phyloP scores from a whole-genome alignment of 2,329 filamentous ascomycete species.

The Leptodontidium sp. region DNA sequence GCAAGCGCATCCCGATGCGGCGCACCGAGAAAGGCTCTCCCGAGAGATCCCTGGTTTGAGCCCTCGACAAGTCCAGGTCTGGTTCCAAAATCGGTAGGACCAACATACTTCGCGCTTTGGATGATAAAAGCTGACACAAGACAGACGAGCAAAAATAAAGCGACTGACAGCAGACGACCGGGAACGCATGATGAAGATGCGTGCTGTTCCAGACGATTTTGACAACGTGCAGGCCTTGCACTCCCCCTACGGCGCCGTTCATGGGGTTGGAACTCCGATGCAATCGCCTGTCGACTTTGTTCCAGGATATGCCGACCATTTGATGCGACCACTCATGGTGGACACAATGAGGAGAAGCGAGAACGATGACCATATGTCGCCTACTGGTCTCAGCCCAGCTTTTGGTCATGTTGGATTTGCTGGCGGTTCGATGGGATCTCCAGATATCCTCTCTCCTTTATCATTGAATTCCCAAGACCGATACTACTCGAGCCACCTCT shows the following conservation, averaged over 20 bases:
- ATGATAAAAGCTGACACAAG: conserved; percentile 27
- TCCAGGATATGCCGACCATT: conserved; percentile 63
- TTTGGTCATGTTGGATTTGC: conserved; percentile 74
- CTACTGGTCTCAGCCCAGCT: conserved; percentile 71
- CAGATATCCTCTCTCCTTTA: conserved; percentile 65
- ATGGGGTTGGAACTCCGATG: conserved; percentile 47
- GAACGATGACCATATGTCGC: conserved; percentile 71
- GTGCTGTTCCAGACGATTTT: conserved; percentile 74
- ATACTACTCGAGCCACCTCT: conserved; percentile 59
- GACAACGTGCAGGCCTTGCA: conserved; percentile 75
- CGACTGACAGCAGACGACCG: conserved; percentile 74
- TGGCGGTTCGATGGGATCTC: conserved; percentile 57
- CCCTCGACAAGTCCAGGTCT: conserved; percentile 93
- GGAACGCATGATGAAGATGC: conserved; percentile 76
- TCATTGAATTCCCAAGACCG: conserved; percentile 63
- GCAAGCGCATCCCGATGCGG: conserved; percentile 92
- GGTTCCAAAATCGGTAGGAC: conserved; percentile 94
- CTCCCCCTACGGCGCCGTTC: conserved; percentile 67
- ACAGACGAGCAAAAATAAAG: conserved; percentile 76
- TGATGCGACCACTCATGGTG: conserved; percentile 69
- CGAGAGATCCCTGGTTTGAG: conserved; percentile 91
- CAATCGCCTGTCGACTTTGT: conserved; percentile 47
- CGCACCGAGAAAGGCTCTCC: conserved; percentile 85
- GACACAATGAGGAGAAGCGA: conserved; percentile 70
- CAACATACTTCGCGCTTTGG: conserved; percentile 15